phyloP scores from a whole-genome alignment of 768 basidiomycete genomes.

The Amanita pallidorosea region DNA sequence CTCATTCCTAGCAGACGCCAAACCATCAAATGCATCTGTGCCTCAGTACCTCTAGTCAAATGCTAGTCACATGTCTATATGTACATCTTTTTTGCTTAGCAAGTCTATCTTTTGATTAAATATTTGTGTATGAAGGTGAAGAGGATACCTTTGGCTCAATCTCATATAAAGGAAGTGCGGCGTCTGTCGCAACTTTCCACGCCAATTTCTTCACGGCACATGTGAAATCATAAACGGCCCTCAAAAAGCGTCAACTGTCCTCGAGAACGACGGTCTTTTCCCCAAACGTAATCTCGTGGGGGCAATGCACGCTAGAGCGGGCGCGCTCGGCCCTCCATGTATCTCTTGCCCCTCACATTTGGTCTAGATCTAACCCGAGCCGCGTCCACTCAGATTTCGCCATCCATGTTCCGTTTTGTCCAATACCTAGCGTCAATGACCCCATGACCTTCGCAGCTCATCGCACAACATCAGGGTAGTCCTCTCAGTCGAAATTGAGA shows the following conservation, averaged over 20 bases:
- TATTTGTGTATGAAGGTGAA: too few species aligned
- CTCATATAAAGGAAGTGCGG: slow-evolving; percentile 37
- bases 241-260: slow-evolving; percentile 27
- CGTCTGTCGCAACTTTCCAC: slow-evolving; percentile 39
- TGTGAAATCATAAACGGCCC: background rate
- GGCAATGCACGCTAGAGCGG: slow-evolving; percentile 56
- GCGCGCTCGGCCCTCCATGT: slow-evolving; percentile 40
- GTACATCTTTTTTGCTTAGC: too few species aligned
- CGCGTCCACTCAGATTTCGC: slow-evolving; percentile 47
- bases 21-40: too few species aligned
- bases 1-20: too few species aligned
- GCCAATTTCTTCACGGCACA: slow-evolving; percentile 47
- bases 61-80: too few species aligned
- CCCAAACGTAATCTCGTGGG: slow-evolving; percentile 41
- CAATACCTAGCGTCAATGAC: too few species aligned
- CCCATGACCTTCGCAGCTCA: too few species aligned
- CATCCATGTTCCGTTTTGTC: slow-evolving; percentile 41
- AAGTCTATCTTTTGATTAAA: too few species aligned
- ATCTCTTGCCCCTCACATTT: slow-evolving; percentile 34
- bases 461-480: too few species aligned
- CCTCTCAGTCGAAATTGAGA: too few species aligned
- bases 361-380: slow-evolving; percentile 33
- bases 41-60: too few species aligned
- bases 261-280: slow-evolving; percentile 39
- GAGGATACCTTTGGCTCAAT: too few species aligned